Evolutionary conservation across 352 stramenopile species (phyloP), one percentile per base, ranked within the genome.

Genomic region (Pythium graminicola): DNA sequence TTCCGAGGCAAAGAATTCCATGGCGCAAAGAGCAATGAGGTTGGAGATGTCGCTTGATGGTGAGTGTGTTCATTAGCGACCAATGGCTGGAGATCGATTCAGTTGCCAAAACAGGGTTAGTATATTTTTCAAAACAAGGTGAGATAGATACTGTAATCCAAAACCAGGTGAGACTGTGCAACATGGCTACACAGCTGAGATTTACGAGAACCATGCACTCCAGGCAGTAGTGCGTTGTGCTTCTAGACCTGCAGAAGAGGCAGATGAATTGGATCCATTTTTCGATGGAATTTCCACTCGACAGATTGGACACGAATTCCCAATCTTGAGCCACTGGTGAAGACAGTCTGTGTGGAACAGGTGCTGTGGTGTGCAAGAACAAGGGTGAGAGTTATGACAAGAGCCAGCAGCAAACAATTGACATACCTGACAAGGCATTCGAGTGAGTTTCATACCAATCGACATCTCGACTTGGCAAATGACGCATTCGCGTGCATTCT

Each of bases 241-340:
- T 50, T 86, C 70, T 11, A 76, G 64, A 3, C 54, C 73, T 13
- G 57, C 66, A 10, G 59, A 64, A 0, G 58, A 49, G 13, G 60
- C 38, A 13, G 41, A 65, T 9, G 33, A 36, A 24, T 7, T 38
- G n/a, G 55, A 46, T 4, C 55, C 73, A 24, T 67, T 57, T 43
- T 89, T 83, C 44, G 78, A 69, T 1, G 69, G 49, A 38, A 92
- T 85, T 50, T 87, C 73, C 3, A 88, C 76, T 33, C 79, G 78
- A 43, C 81, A 92, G 54, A 89, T 89, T 27, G 81, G 81, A 62
- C 81, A 92, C 50, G 77, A 89, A 57, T 89, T 89, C 41, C 81
- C 77, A 45, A 92, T 82, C 41, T 87, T 80, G 36, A 92, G 72
- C 81, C 81, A 92, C 49, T 89, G 64, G 52, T 79, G 75, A 29